Evolutionary conservation across 192 early-diverging fungal species (phyloP), one percentile per base, ranked within the genome.

Genomic region (Linnemannia elongata): DNA sequence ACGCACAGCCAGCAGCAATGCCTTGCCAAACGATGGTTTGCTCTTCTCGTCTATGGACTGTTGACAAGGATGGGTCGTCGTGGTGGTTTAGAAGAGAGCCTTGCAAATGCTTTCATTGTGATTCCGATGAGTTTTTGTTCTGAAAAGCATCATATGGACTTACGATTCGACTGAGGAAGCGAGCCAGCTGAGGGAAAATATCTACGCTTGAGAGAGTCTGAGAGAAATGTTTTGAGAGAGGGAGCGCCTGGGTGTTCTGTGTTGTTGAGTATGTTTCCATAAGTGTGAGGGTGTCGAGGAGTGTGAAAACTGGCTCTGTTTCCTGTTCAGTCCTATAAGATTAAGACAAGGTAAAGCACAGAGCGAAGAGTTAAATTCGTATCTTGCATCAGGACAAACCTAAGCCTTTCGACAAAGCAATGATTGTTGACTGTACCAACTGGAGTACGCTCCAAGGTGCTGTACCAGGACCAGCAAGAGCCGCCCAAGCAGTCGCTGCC

Each of bases 41-140:
- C 66, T 63, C 42, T 85, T 82, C 71, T 89, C 82, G 24, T 82
- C 82, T 27, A 86, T 9, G 18, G 81, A 68, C 87, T 90, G 42
- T 73, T 15, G 49, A 6, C 3, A 30, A 27, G 5, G n/a, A 22
- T 27, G 44, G 15, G 30, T 42, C 71, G 9, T 45, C 71, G n/a
- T 45, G 12, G 42, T 49, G 41, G 69, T 38, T 38, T 42, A 71
- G 24, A 24, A 6, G 22, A 17, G 20, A 41, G 24, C 20, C 24
- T 5, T 38, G 13, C 18, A 20, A 71, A 41, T 24, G 20, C 36
- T 7, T 30, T 27, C 41, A 72, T 15, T 9, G 1, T 30, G 44
- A 73, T 24, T 18, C 33, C 7, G 18, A 38, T 30, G 10, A 49
- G n/a, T n/a, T n/a, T n/a, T n/a, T 45, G 12, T 66, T 10, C 13